phyloP scores from a whole-genome alignment of 148 eudicot species.

The Rhododendron kiyosumense region DNA sequence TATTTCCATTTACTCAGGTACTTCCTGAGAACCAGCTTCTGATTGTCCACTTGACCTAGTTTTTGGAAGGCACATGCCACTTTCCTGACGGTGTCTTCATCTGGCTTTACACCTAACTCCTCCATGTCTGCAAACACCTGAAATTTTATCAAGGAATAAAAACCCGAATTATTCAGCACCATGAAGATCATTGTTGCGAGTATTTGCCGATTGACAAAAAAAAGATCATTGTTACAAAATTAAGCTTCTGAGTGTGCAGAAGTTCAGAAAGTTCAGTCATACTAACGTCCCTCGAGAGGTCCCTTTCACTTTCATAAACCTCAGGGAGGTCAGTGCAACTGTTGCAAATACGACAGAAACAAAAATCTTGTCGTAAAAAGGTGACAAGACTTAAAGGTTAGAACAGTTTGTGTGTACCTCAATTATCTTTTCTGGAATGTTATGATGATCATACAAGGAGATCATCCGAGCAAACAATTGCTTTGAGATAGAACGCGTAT shows the following conservation, averaged over 20 bases:
- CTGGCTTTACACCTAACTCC: constrained; percentile 85
- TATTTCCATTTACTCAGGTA: constrained; percentile 70
- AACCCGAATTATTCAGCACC: not conserved
- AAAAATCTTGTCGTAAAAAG: not conserved
- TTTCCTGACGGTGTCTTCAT: constrained; percentile 76
- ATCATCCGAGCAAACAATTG: constrained; percentile 81
- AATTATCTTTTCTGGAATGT: constrained; percentile 54
- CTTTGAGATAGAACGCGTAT: constrained; percentile 74
- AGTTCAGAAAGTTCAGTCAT: not conserved
- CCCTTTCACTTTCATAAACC: not conserved
- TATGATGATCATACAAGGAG: constrained; percentile 76
- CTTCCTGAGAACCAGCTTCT: constrained; percentile 42
- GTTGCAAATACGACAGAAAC: not conserved
- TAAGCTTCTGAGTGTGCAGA: not conserved
- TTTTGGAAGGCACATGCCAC: constrained; percentile 61
- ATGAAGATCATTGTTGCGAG: not conserved
- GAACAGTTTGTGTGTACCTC: constrained; percentile 41
- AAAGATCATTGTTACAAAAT: not conserved
- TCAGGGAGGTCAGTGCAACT: not conserved
- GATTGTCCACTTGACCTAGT: constrained; percentile 62
- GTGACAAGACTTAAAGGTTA: not conserved
- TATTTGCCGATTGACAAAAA: too few relatives aligned
- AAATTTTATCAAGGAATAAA: constrained; percentile 10
- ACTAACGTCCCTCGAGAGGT: not conserved
- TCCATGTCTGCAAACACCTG: constrained; percentile 97